Evolutionary conservation across 2,329 filamentous ascomycete species (phyloP).

Genomic region (Pseudogymnoascus sp.): DNA sequence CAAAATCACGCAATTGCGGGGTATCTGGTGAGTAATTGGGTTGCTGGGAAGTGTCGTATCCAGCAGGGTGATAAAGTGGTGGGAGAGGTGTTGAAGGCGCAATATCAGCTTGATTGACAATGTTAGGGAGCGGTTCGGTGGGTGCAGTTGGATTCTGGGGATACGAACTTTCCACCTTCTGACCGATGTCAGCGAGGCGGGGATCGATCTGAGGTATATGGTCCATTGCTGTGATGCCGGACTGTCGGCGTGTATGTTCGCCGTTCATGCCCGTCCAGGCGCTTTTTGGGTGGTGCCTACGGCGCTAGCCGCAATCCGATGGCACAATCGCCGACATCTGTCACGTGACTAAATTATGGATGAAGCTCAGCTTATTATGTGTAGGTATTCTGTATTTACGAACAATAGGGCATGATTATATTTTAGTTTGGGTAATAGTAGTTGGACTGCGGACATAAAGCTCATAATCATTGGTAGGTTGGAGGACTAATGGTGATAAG

Average conservation of each 20-base stretch:
- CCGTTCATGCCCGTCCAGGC: slow-evolving; percentile 6
- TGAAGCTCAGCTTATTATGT: neutral
- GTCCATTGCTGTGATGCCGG: slow-evolving; percentile 3
- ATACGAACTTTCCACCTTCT: slow-evolving; percentile 6
- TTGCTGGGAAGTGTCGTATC: neutral
- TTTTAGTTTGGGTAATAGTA: neutral
- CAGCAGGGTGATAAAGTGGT: slow-evolving; percentile 7
- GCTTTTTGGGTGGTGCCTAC: neutral
- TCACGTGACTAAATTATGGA: neutral
- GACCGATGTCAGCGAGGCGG: slow-evolving; percentile 8
- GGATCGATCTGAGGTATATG: slow-evolving; percentile 9
- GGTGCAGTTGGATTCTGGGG: neutral
- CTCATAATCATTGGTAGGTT: neutral
- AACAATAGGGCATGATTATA: neutral
- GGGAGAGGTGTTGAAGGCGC: neutral
- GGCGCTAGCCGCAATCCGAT: neutral
- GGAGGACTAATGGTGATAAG: neutral
- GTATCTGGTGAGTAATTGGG: slow-evolving; percentile 3
- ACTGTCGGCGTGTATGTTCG: slow-evolving; percentile 8
- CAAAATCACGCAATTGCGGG: slow-evolving; percentile 6
- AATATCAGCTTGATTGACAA: slow-evolving; percentile 6
- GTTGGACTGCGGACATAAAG: neutral
- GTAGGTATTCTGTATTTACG: neutral
- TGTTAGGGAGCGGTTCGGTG: neutral
- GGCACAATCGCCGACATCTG: neutral